Base-by-base conservation (phyloP, 208 protist genomes). In the Vickermania spadyakhi region DNA sequence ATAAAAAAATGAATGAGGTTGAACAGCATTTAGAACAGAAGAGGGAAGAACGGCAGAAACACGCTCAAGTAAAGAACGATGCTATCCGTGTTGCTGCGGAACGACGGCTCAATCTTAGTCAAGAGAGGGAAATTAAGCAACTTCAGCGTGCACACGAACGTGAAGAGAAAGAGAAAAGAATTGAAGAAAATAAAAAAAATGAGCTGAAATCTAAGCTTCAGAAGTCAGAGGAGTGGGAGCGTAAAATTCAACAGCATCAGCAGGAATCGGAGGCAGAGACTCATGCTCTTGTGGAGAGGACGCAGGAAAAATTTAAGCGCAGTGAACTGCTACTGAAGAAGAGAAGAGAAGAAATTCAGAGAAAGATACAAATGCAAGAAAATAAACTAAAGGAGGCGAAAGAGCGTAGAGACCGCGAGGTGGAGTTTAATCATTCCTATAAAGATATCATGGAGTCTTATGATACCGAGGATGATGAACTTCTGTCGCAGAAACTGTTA, bases 1-100 rank as follows among this genome's bases (percentile, higher is more conserved):
- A 82, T 57, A 77, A 78, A 45, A 89, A 86, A 59, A 93, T 90
- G 86, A 81, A 65, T 30, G 76, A 86, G 18, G 79, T 77, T 26
- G 80, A 86, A 49, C 86, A 90, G 28, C 85, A 89, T 29, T 80
- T 85, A 58, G 81, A 89, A 49, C 79, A 85, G 56, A 73, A 79
- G 56, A 69, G 78, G 23, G 86, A 91, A 58, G 85, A 82, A 56
- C 58, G 67, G 30, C 78, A 86, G 62, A 77, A 73, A 11, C 61
- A 72, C 22, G 68, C 68, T 1, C 75, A 84, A 56, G 86, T 87
- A 60, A 67, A 75, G 41, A 79, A 91, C 56, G 83, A 93, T 56
- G 86, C 86, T 11, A 73, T 84, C 54, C 60, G 69, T 0, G 86
- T 83, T n/a, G 86, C 75, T 0, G 86, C 83, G 14, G 81, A 89